Evolutionary conservation across 2,329 filamentous ascomycete genomes (phyloP), one percentile per base, ranked within the genome.

Genomic region (Hypoxylon sp.): DNA sequence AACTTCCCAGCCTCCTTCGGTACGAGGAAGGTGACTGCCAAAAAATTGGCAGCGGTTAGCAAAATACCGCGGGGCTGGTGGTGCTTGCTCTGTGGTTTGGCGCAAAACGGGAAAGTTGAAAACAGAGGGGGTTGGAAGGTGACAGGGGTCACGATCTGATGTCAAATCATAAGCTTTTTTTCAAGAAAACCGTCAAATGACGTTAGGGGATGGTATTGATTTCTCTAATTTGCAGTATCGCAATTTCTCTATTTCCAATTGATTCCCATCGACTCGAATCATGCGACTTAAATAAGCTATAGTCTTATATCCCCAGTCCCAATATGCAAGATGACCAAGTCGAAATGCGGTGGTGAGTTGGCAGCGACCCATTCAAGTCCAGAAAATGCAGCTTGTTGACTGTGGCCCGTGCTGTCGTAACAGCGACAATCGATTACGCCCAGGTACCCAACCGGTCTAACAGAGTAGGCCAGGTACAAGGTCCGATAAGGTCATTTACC

Each of bases 21-120:
- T 73, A 70, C 69, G 64, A 59, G 66, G 57, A 66, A 61, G 63
- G 51, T 61, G 64, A 67, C 65, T 44, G 61, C 61, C 61, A 66
- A 49, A 66, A 59, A 56, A 50, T n/a, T 33, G 48, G 61, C 62
- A 64, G 66, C 57, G 46, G 72, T 60, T 69, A 30, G 48, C 17
- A 55, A 64, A 75, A 76, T 76, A 72, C 64, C 74, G 75, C 75
- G 75, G 75, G 75, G 75, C 72, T 77, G 75, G 75, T 61, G 64
- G 56, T 68, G 63, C 65, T 66, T 66, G 58, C 56, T 64, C 55
- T 49, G 50, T 66, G 31, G 31, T 53, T 20, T 42, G 40, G 57
- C 51, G 46, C 55, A 31, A 61, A 46, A 57, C 49, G 56, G 59
- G 61, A 70, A 48, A 55, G 51, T 48, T 44, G 59, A 72, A 75